Conservation (phyloP, 371 early-diverging fungal genomes). For the Actinomortierella wolfii region DNA sequence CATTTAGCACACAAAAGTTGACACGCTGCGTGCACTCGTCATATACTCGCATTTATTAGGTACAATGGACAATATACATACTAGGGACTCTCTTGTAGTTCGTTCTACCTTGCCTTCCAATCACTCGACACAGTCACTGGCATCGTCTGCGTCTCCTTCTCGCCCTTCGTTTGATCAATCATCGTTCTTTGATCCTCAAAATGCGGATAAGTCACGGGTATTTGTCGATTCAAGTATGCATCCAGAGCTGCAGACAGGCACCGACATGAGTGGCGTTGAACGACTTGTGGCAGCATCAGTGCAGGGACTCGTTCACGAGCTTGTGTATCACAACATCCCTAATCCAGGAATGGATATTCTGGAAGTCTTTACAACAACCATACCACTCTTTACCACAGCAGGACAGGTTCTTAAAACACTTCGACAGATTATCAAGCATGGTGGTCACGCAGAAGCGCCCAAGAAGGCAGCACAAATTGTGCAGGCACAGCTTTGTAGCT, state of each 20-base stretch:
- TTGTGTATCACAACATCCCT: conserved; percentile 54
- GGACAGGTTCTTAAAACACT: conserved; percentile 57
- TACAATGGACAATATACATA: conserved; percentile 14
- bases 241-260: conserved; percentile 52
- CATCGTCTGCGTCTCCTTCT: conserved; percentile 21
- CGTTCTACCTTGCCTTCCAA: conserved; percentile 14
- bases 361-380: conserved; percentile 62
- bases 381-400: conserved; percentile 59
- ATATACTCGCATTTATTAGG: conserved; percentile 1
- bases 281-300: conserved; percentile 61
- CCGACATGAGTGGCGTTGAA: conserved; percentile 16
- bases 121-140: conserved; percentile 16
- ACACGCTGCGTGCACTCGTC: not conserved
- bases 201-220: conserved; percentile 42
- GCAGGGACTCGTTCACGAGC: conserved; percentile 68
- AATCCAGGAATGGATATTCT: conserved; percentile 22
- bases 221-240: conserved; percentile 57
- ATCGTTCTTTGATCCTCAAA: conserved; percentile 9
- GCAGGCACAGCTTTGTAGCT: conserved; percentile 37
- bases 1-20: not conserved
- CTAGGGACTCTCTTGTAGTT: conserved; percentile 14
- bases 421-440: conserved; percentile 48
- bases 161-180: conserved; percentile 1
- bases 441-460: not conserved
- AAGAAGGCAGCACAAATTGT: conserved; percentile 13